Conservation (phyloP, 108 stramenopile species). For the Pseudonitzschia multiseries region DNA sequence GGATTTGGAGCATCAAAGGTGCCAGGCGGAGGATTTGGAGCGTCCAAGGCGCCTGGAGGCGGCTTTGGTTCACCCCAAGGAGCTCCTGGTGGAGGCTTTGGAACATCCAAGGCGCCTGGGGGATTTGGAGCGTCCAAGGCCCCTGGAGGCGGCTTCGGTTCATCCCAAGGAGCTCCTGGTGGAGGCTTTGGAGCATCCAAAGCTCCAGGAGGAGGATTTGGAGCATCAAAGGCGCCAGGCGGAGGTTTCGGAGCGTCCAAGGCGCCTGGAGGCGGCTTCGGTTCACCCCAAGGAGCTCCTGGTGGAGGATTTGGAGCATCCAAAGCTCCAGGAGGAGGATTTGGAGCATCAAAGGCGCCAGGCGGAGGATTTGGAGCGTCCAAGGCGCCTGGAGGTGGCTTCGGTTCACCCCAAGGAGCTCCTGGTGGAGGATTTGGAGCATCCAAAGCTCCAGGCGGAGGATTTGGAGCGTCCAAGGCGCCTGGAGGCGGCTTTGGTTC, state of each 20-base stretch:
- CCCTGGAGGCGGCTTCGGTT: not conserved
- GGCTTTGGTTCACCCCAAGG: not conserved
- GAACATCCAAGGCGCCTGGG: not conserved
- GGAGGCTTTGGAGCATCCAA: too few relatives aligned
- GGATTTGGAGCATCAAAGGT: not conserved
- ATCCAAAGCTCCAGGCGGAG: not conserved
- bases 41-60: too few relatives aligned
- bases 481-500: not conserved
- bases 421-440: not conserved
- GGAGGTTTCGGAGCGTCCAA: too few relatives aligned
- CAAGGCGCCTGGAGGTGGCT: too few relatives aligned
- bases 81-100: not conserved
- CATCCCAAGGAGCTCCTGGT: not conserved
- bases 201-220: too few relatives aligned
- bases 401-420: not conserved
- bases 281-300: not conserved
- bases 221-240: too few relatives aligned
- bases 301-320: not conserved
- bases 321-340: not conserved
- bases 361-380: too few relatives aligned
- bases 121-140: not conserved
- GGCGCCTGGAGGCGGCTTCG: too few relatives aligned
- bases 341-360: not conserved
- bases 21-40: not conserved
- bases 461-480: not conserved